Percentiles rank a stretch among this genome's conserved stretches.
Conservation (phyloP, 1,139 yeast species). For the Yamadazyma trypodendri region DNA sequence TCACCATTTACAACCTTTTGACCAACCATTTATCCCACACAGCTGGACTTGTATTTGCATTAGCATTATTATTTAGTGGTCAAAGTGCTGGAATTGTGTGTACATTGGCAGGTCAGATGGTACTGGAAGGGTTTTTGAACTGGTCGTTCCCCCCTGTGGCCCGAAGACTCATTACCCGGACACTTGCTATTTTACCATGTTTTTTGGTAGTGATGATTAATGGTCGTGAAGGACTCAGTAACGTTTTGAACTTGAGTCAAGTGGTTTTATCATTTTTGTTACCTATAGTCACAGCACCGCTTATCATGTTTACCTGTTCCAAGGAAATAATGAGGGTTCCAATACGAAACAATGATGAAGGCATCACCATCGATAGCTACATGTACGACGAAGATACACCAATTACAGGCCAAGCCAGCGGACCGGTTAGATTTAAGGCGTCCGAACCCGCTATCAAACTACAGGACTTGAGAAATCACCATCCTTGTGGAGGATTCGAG, state of each 20-base stretch:
- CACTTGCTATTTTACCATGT: constrained; percentile 87
- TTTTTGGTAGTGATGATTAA: constrained; percentile 69
- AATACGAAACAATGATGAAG: constrained; percentile 22
- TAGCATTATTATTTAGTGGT: constrained; percentile 92
- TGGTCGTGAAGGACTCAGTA: constrained; percentile 85
- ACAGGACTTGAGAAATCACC: constrained; percentile 42
- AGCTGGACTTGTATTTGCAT: constrained; percentile 89
- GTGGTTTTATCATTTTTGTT: constrained; percentile 80
- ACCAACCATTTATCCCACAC: constrained; percentile 76
- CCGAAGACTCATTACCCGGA: constrained; percentile 78
- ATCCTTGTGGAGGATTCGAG: constrained; percentile 48
- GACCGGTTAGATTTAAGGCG: constrained; percentile 24
- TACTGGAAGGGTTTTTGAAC: constrained; percentile 85
- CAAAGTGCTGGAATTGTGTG: constrained; percentile 98
- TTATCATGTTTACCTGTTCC: constrained; percentile 78
- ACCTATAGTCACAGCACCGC: constrained; percentile 89
- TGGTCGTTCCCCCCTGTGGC: constrained; percentile 89
- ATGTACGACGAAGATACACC: neutral
- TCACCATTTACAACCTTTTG: constrained; percentile 77
- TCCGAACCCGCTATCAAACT: constrained; percentile 44
- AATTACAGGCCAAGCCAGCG: neutral
- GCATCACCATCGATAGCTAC: constrained; percentile 20
- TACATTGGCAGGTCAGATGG: constrained; percentile 96
- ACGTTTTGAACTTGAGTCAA: constrained; percentile 80
- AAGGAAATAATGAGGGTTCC: constrained; percentile 77